Evolutionary conservation across 2,329 filamentous ascomycete genomes (phyloP).

Genomic region (Leptoxyphium fumago): DNA sequence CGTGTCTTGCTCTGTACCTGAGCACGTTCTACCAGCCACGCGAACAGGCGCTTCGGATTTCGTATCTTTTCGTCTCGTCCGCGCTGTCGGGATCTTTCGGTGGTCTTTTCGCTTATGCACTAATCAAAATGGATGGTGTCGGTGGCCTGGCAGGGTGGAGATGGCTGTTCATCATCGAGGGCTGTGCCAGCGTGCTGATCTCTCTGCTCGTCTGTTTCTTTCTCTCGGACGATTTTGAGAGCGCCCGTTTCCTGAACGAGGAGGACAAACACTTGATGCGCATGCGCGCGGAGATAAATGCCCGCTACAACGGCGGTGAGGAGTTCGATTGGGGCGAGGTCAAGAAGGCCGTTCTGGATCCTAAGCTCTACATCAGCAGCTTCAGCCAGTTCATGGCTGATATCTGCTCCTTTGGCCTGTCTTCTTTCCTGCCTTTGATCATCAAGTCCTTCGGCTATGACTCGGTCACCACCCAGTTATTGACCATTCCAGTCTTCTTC

Average conservation of each 20-base stretch:
- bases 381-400: slow-evolving; percentile 20
- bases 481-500: too few relatives aligned
- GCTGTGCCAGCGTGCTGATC: too few relatives aligned
- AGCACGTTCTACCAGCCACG: slow-evolving; percentile 2
- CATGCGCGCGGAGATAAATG: slow-evolving; percentile 11
- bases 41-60: slow-evolving; percentile 5
- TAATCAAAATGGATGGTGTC: slow-evolving; percentile 2
- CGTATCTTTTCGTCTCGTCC: slow-evolving; percentile 4
- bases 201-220: slow-evolving; percentile 3
- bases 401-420: slow-evolving; percentile 20
- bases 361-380: slow-evolving; percentile 15
- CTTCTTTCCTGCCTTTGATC: slow-evolving; percentile 23
- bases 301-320: too few relatives aligned
- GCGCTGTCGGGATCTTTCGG: too few relatives aligned
- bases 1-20: slow-evolving; percentile 2
- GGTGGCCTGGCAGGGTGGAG: slow-evolving; percentile 12
- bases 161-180: slow-evolving; percentile 10
- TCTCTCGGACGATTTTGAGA: slow-evolving; percentile 3
- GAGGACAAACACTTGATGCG: slow-evolving; percentile 11
- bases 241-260: slow-evolving; percentile 13
- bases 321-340: slow-evolving; percentile 17
- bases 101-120: slow-evolving; percentile 3
- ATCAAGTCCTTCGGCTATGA: slow-evolving; percentile 21
- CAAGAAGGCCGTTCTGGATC: slow-evolving; percentile 16
- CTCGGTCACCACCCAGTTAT: too few relatives aligned